Evolutionary conservation across 768 basidiomycete genomes (phyloP), one percentile per base, ranked within the genome.

Genomic region (Cystobasidiopsis lactophilus): DNA sequence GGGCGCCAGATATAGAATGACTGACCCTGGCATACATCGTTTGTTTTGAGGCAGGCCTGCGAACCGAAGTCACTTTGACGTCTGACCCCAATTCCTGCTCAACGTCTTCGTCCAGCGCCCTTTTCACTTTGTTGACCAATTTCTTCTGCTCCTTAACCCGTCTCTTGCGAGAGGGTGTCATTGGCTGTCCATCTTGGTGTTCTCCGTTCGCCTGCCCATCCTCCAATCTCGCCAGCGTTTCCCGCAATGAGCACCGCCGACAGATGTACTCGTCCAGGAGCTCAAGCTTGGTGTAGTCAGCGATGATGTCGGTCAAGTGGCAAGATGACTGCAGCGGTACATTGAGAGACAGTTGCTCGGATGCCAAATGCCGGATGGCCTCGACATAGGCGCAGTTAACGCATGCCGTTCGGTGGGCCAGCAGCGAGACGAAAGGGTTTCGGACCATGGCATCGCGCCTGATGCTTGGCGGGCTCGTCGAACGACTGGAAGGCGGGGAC

Each of bases 321-420:
- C 81, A 85, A 50, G 69, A 72, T 27, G 75, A 64, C 79, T 84
- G 57, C n/a, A 38, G 40, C n/a, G 56, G 31, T 53, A 50, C 56
- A 24, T 41, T 57, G 24, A 57, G 47, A 3, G 57, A 48, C 4
- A 58, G 31, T 19, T 52, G 29, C 10, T 16, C 33, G 40, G 27
- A 31, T 37, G 14, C n/a, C 38, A 55, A 29, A 45, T 16, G 51
- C 50, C 38, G 39, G 38, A 57, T 31, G 30, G 24, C 63, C 62
- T 89, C 85, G 14, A 85, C 85, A 64, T 91, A 95, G 18, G 85
- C 86, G 63, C 91, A 95, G 47, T 76, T 72, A 44, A 82, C 72
- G 61, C 91, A 95, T 57, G 81, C 84, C 53, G 88, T 71, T 56
- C 86, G 69, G 60, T 91, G 85, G 2, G 89, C 86, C 1, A 85